Evolutionary conservation across 768 basidiomycete species (phyloP), one percentile per base, ranked within the genome.

Genomic region (Boletus insuetus): DNA sequence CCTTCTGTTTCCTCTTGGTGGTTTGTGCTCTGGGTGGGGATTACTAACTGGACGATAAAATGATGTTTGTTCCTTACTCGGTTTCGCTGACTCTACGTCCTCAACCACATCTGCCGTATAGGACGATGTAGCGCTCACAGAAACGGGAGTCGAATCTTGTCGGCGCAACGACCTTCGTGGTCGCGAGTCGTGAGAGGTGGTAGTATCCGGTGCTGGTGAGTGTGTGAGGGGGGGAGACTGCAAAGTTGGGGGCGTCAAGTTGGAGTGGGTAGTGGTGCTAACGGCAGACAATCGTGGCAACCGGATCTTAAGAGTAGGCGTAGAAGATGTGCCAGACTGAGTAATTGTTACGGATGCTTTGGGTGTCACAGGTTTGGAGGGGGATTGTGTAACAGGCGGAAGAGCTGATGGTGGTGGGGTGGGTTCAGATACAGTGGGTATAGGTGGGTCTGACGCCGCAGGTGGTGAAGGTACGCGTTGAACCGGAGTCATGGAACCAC

Each of bases 331-430:
- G 35, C 55, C 53, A 3, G 70, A 70, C 35, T 71, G 71, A 13
- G 71, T 71, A 55, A 73, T 69, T 1, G 66, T 73, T 31, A 71
- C 62, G 13, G 70, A 69, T n/a, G 70, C 65, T 47, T 71, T 73
- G 34, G 70, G 70, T 34, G 69, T 71, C 44, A 49, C 53, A 24
- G 71, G 71, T 20, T 73, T 61, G 31, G 59, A 38, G 8, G 24
- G 19, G 3, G 60, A 13, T 51, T 59, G 69, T 26, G 38, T 34
- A 46, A 58, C 38, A 43, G 54, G 49, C 10, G 45, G 58, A 22
- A 51, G 57, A 16, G 22, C 57, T 31, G 52, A 47, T 29, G 56
- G 45, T 0, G 32, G 55, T 34, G 52, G 47, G n/a, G 42, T 50
- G 11, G 56, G 51, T 32, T 62, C 67, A n/a, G 56, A 51, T 39